phyloP scores from a whole-genome alignment of 163 green algal genomes.

The Scenedesmus sp. region DNA sequence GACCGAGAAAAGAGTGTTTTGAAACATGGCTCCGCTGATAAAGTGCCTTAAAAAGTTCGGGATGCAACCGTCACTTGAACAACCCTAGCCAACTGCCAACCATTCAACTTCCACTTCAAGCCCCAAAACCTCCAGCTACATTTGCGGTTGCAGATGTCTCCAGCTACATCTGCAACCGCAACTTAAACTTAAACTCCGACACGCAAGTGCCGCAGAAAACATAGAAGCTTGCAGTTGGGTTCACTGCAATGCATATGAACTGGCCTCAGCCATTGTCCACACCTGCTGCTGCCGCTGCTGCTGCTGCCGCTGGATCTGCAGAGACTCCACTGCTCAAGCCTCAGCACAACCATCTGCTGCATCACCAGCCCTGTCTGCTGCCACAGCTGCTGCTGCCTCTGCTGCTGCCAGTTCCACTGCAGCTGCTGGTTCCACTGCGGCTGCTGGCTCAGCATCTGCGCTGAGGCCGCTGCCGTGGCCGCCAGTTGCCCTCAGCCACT shows the following conservation, averaged over 20 bases:
- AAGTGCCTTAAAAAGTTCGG: neutral
- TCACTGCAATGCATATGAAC: neutral
- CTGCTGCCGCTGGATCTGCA: neutral
- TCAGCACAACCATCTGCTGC: neutral
- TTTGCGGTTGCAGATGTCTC: neutral
- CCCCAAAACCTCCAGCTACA: neutral
- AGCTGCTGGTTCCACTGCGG: neutral
- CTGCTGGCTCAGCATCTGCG: neutral
- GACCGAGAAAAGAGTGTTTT: neutral
- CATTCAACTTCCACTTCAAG: neutral
- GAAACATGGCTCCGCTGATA: too few species aligned
- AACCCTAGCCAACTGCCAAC: conserved; percentile 11
- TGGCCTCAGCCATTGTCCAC: neutral
- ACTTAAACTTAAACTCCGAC: neutral
- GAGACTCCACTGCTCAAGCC: too few species aligned
- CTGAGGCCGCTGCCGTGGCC: conserved; percentile 48
- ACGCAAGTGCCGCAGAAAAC: neutral
- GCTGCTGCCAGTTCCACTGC: neutral
- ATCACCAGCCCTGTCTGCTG: neutral
- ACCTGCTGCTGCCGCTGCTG: neutral
- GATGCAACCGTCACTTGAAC: neutral
- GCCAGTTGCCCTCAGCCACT: conserved; percentile 74
- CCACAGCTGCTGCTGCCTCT: neutral
- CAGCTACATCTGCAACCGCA: neutral
- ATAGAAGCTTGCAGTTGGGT: neutral